Evolutionary conservation across 371 early-diverging fungal genomes (phyloP).

Genomic region (Zychaea mexicana): DNA sequence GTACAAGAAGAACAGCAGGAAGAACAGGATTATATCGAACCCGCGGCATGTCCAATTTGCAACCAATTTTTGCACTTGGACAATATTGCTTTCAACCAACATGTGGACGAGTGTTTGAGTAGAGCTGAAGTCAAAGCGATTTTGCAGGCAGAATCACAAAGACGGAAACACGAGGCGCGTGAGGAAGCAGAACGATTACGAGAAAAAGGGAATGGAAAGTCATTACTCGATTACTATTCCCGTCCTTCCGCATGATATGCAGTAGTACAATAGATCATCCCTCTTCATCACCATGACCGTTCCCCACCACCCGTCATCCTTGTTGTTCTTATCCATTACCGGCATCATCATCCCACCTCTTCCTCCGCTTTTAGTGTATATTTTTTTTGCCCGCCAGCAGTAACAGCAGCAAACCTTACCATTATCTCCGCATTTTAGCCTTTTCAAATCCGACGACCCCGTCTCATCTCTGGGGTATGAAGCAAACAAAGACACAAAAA

Average conservation of each 20-base stretch:
- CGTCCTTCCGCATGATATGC: too few species aligned
- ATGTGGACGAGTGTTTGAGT: slow-evolving; percentile 46
- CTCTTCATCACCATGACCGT: too few species aligned
- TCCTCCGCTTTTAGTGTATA: too few species aligned
- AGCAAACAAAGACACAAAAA: too few species aligned
- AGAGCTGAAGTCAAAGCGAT: slow-evolving; percentile 2
- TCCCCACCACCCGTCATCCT: too few species aligned
- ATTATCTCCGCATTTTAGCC: too few species aligned
- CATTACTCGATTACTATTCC: slow-evolving; percentile 1
- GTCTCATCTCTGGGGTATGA: too few species aligned
- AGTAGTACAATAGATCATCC: background rate
- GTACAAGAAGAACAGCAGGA: background rate
- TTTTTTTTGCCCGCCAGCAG: too few species aligned
- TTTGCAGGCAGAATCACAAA: background rate
- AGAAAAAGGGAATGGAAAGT: background rate
- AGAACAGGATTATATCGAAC: background rate
- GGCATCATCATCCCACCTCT: too few species aligned
- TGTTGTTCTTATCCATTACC: too few species aligned
- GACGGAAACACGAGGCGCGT: background rate
- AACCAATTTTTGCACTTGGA: slow-evolving; percentile 25
- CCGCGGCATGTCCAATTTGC: slow-evolving; percentile 41
- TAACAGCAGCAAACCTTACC: too few species aligned
- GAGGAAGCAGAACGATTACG: background rate
- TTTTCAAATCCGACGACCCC: too few species aligned
- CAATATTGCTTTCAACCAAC: slow-evolving; percentile 34